phyloP scores from a whole-genome alignment of 2,329 filamentous ascomycete genomes.

The Xylaria polymorpha region DNA sequence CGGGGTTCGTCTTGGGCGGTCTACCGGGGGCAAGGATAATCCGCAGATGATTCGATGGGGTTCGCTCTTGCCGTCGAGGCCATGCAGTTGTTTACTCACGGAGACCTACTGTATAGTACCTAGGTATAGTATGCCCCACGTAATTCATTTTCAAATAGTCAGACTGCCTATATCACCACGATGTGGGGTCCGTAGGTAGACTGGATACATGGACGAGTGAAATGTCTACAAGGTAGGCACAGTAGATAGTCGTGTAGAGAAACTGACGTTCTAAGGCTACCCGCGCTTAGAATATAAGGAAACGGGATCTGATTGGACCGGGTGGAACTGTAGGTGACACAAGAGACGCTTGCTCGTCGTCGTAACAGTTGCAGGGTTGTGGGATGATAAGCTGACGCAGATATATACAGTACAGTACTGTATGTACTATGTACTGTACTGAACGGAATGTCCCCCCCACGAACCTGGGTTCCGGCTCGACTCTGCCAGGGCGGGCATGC shows the following conservation, averaged over 20 bases:
- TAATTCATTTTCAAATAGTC: background rate
- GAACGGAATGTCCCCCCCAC: conserved; percentile 3
- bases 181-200: conserved; percentile 2
- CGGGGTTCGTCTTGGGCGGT: conserved; percentile 6
- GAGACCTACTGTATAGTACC: background rate
- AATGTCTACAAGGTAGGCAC: background rate
- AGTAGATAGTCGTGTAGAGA: too few species aligned
- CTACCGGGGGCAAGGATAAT: conserved; percentile 2
- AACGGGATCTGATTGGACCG: conserved; percentile 17
- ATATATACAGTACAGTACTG: background rate
- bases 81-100: background rate
- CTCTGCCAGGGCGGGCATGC: conserved; percentile 20
- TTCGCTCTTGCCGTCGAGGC: background rate
- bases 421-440: conserved; percentile 4
- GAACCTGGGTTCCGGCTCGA: conserved; percentile 2
- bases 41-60: background rate
- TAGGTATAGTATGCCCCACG: background rate
- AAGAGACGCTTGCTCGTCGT: conserved; percentile 21
- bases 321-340: conserved; percentile 26
- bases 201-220: background rate
- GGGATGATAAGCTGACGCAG: background rate
- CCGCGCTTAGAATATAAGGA: conserved; percentile 29
- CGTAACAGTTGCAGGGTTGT: conserved; percentile 5
- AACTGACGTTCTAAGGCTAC: conserved; percentile 6
- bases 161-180: background rate